phyloP scores from a whole-genome alignment of 2,329 filamentous ascomycete genomes.

The Pseudogymnoascus sp. region DNA sequence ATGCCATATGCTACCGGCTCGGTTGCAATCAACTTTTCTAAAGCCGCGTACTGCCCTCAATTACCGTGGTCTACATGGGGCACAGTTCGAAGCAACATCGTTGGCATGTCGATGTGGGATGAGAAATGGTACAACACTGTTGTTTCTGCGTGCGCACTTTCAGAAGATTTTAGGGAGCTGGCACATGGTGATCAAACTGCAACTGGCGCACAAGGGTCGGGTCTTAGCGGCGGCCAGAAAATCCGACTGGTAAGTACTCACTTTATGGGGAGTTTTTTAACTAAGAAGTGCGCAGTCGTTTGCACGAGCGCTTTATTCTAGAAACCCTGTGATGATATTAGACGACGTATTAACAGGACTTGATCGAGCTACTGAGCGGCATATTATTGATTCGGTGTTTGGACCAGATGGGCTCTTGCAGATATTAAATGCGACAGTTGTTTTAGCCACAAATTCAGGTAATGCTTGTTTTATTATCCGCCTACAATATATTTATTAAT shows the following conservation, averaged over 20 bases:
- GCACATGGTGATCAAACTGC: constrained; percentile 22
- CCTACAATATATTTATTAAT: not conserved
- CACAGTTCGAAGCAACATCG: constrained; percentile 15
- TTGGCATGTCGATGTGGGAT: constrained; percentile 11
- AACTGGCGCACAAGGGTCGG: constrained; percentile 22
- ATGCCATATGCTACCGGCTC: not conserved
- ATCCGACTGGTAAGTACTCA: constrained; percentile 10
- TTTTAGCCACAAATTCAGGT: constrained; percentile 29
- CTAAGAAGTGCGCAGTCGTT: constrained; percentile 13
- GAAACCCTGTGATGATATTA: constrained; percentile 14
- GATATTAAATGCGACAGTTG: constrained; percentile 26
- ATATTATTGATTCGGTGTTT: constrained; percentile 14
- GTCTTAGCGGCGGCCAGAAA: constrained; percentile 20
- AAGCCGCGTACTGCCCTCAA: constrained; percentile 19
- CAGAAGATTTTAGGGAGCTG: constrained; percentile 20
- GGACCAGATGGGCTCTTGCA: constrained; percentile 11
- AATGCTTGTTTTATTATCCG: not conserved
- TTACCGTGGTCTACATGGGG: constrained; percentile 18
- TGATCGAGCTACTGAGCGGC: constrained; percentile 16
- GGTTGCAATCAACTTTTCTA: constrained; percentile 36
- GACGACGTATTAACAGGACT: constrained; percentile 21
- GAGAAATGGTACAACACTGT: constrained; percentile 16
- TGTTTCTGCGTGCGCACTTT: constrained; percentile 17
- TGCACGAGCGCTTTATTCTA: constrained; percentile 19
- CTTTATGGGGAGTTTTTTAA: too few species aligned